Conservation (phyloP, 805 yeast species). For the Metschnikowia lachancei region DNA sequence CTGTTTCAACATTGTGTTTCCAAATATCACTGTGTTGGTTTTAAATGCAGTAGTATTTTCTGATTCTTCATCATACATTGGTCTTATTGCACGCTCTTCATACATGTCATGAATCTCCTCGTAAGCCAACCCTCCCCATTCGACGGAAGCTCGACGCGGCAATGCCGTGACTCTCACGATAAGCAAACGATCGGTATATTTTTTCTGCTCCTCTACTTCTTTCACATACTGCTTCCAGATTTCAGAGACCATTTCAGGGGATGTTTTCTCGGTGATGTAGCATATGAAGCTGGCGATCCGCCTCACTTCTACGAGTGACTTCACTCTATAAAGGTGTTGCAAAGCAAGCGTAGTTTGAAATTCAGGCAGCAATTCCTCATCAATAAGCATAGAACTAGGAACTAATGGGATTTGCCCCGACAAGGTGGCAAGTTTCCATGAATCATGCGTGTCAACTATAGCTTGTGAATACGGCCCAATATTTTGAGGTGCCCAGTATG, state of each 20-base stretch:
- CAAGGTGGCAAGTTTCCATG: constrained; percentile 51
- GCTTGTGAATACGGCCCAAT: constrained; percentile 97
- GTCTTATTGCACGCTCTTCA: constrained; percentile 25
- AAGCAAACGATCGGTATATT: constrained; percentile 33
- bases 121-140: constrained; percentile 70
- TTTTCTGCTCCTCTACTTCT: constrained; percentile 19
- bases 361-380: not conserved
- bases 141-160: constrained; percentile 65
- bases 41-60: constrained; percentile 4
- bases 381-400: constrained; percentile 65
- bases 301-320: constrained; percentile 48
- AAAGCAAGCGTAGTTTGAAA: constrained; percentile 55
- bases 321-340: constrained; percentile 70
- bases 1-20: constrained; percentile 3
- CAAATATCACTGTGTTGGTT: constrained; percentile 6
- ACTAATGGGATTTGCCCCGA: constrained; percentile 91
- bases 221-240: constrained; percentile 47
- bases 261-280: constrained; percentile 42
- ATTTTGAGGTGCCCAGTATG: constrained; percentile 98
- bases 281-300: constrained; percentile 52
- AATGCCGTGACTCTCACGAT: constrained; percentile 55
- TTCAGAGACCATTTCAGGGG: constrained; percentile 30
- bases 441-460: constrained; percentile 41
- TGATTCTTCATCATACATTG: not conserved
- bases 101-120: constrained; percentile 36